Evolutionary conservation across 2,329 filamentous ascomycete species (phyloP).

Genomic region (Nigrospora oryzae): DNA sequence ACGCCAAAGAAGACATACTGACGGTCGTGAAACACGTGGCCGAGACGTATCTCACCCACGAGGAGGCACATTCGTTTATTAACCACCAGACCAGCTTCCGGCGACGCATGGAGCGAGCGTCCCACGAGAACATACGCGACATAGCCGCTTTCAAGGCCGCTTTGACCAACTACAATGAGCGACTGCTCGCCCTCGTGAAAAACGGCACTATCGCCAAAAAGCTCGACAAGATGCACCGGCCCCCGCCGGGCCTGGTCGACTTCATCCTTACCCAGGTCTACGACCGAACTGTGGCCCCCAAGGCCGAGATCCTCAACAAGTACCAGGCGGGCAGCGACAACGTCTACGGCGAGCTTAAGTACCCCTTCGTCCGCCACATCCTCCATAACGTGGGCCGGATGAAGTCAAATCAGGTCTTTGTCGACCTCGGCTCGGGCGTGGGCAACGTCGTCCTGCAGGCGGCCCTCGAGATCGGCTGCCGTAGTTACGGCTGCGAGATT

Average conservation of each 20-base stretch:
- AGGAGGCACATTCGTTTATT: conserved; percentile 58
- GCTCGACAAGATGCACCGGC: conserved; percentile 57
- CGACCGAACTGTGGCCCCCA: conserved; percentile 82
- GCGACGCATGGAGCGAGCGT: conserved; percentile 68
- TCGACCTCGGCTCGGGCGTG: conserved; percentile 91
- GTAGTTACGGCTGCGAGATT: conserved; percentile 94
- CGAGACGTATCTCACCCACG: conserved; percentile 68
- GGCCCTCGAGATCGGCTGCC: conserved; percentile 85
- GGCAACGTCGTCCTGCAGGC: conserved; percentile 94
- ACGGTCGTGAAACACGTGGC: conserved; percentile 61
- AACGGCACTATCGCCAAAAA: conserved; percentile 66
- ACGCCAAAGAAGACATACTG: conserved; percentile 67
- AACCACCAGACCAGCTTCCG: conserved; percentile 67
- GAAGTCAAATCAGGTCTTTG: conserved; percentile 77
- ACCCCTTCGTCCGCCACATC: conserved; percentile 75
- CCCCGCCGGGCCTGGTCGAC: conserved; percentile 66
- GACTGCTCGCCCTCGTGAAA: conserved; percentile 55
- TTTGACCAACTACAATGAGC: conserved; percentile 68
- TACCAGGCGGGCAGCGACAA: conserved; percentile 90
- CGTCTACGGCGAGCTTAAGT: conserved; percentile 87
- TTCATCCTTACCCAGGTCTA: conserved; percentile 85
- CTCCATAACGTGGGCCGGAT: conserved; percentile 68
- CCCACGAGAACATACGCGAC: conserved; percentile 55
- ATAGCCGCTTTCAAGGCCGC: conserved; percentile 63
- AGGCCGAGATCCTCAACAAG: conserved; percentile 72